Evolutionary conservation across 768 basidiomycete genomes (phyloP), one percentile per base, ranked within the genome.

Genomic region (Dioszegia crocea): DNA sequence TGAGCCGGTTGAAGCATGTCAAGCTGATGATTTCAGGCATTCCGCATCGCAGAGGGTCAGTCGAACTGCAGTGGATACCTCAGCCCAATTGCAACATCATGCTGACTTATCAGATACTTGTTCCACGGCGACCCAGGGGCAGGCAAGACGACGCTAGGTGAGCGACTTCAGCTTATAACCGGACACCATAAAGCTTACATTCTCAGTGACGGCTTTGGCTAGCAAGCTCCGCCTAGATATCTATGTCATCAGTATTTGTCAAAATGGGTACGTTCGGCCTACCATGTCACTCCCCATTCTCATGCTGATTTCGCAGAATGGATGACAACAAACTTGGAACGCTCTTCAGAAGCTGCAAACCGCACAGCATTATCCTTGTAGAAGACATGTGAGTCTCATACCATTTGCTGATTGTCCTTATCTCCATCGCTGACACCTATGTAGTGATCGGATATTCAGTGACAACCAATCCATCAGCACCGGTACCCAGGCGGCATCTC

Each of bases 211-310:
- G 63, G 84, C 90, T 14, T 84, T 92, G 27, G 91, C 91, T 8
- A 91, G 91, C 45, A 86, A 88, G 71, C 82, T 96, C 61, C 85
- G 86, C 80, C 85, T 96, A 44, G 89, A 92, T 80, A 89, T 96
- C 67, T 93, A 92, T 72, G 88, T 91, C 56, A 85, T 93, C 48
- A 73, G 67, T 56, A 68, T 70, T 14, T 63, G 64, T 43, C 60
- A 60, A 48, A 48, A 60, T 55, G 70, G 74, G 74, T 76, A 39
- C 57, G 67, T 49, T 27, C 3, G 5, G 2, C 23, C 24, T 39
- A 27, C 24, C 26, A 43, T 43, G 8, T 8, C 8, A 8, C 8
- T 16, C 16, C 40, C 33, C 33, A 33, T n/a, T n/a, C n/a, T n/a
- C n/a, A 23, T 24, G 43, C 36, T 59, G 40, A 61, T 31, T 14